phyloP scores from a whole-genome alignment of 1,284 basidiomycete genomes.

The Paramarasmius palmivorus region DNA sequence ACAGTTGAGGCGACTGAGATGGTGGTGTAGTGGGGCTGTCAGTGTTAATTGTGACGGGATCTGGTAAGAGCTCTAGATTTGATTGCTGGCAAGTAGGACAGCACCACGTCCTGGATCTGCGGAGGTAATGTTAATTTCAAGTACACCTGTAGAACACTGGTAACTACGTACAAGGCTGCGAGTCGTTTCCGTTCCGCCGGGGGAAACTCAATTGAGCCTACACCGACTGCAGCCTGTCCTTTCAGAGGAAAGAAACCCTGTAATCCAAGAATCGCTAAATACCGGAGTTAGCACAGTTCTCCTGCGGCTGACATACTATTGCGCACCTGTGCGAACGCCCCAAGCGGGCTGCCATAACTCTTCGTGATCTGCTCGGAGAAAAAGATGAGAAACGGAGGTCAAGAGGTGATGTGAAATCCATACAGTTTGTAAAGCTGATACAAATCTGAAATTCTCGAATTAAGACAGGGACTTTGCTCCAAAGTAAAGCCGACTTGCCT shows the following conservation, averaged over 20 bases:
- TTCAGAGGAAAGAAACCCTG: slow-evolving; percentile 91
- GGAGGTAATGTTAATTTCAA: slow-evolving; percentile 3
- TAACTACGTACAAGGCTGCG: slow-evolving; percentile 65
- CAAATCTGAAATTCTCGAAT: slow-evolving; percentile 65
- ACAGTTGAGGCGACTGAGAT: neutral
- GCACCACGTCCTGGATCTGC: slow-evolving; percentile 48
- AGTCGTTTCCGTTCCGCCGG: slow-evolving; percentile 78
- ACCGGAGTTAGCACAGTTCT: slow-evolving; percentile 11
- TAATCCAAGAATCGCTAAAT: slow-evolving; percentile 81
- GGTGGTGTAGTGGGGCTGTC: neutral
- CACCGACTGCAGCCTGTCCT: slow-evolving; percentile 86
- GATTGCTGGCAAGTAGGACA: slow-evolving; percentile 75
- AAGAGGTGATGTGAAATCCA: slow-evolving; percentile 25
- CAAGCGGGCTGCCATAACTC: slow-evolving; percentile 97
- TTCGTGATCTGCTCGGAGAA: slow-evolving; percentile 65
- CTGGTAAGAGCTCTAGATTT: slow-evolving; percentile 73
- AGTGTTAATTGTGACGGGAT: slow-evolving; percentile 38
- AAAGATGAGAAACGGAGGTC: slow-evolving; percentile 16
- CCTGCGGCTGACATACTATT: too few species aligned
- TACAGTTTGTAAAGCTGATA: slow-evolving; percentile 90
- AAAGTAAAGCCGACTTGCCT: slow-evolving; percentile 54
- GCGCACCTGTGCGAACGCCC: slow-evolving; percentile 89
- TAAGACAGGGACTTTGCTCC: too few species aligned
- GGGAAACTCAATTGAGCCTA: slow-evolving; percentile 87
- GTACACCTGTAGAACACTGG: slow-evolving; percentile 8